Conservation (phyloP, 2,329 filamentous ascomycete species). For the Anisogramma anomala region DNA sequence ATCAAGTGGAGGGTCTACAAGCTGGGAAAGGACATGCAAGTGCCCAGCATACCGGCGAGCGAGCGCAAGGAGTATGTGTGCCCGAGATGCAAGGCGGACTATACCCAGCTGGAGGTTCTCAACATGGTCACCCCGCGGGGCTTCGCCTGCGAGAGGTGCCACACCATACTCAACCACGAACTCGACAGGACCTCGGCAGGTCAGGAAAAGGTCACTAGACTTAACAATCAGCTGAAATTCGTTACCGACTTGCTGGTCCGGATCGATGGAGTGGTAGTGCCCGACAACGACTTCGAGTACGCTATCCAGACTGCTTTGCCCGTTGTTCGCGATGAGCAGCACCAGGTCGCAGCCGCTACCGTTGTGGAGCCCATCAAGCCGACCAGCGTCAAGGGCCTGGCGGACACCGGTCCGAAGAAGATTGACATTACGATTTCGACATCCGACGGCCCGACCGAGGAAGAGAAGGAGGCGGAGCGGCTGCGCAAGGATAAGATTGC, state of each 20-base stretch:
- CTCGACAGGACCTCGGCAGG: conserved; percentile 57
- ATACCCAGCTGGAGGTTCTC: conserved; percentile 80
- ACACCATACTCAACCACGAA: conserved; percentile 50
- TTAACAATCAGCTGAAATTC: conserved; percentile 71
- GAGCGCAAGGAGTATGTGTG: conserved; percentile 93
- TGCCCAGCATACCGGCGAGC: conserved; percentile 63
- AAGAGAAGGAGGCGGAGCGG: conserved; percentile 53
- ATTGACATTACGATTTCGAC: conserved; percentile 60
- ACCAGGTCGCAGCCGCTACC: conserved; percentile 51
- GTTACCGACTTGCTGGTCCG: conserved; percentile 64
- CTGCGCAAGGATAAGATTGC: conserved; percentile 55
- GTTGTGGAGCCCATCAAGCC: conserved; percentile 47
- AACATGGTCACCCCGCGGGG: conserved; percentile 59
- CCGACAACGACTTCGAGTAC: conserved; percentile 61
- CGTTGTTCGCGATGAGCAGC: conserved; percentile 53
- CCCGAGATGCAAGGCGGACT: conserved; percentile 68
- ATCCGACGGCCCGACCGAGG: conserved; percentile 52
- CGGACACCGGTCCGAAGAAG: conserved; percentile 54
- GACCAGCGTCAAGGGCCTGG: conserved; percentile 57
- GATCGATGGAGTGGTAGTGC: conserved; percentile 64
- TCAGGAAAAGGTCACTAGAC: conserved; percentile 58
- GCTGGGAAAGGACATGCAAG: conserved; percentile 80
- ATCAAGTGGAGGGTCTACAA: conserved; percentile 91
- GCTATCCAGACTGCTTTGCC: conserved; percentile 52
- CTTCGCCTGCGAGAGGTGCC: conserved; percentile 77